phyloP scores from a whole-genome alignment of 1,284 basidiomycete genomes.

The Trametes hirsuta region DNA sequence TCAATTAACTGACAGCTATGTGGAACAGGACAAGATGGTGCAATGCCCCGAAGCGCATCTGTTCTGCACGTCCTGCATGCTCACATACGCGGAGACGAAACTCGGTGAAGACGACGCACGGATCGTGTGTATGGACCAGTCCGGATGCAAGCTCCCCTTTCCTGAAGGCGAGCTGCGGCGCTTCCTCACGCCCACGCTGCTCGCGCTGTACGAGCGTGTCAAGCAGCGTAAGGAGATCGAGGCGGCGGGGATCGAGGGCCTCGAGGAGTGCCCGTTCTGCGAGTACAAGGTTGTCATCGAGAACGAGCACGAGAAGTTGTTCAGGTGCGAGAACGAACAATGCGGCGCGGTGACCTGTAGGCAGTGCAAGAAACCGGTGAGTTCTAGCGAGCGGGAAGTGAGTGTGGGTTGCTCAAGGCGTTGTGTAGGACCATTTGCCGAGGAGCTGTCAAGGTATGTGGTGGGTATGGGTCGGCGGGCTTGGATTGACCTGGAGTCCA shows the following conservation, averaged over 20 bases:
- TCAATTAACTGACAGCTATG: constrained; percentile 10
- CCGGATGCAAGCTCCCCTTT: constrained; percentile 72
- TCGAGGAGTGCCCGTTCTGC: constrained; percentile 89
- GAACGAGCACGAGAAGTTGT: constrained; percentile 75
- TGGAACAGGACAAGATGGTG: constrained; percentile 70
- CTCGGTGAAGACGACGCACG: constrained; percentile 44
- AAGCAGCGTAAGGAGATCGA: constrained; percentile 79
- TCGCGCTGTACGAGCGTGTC: constrained; percentile 76
- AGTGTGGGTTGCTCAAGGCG: neutral
- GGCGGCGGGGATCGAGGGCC: constrained; percentile 66
- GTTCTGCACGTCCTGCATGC: constrained; percentile 56
- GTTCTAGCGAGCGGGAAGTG: constrained; percentile 29
- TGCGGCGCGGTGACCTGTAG: constrained; percentile 80
- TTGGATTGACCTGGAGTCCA: neutral
- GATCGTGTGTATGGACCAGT: constrained; percentile 82
- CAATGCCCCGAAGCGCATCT: constrained; percentile 78
- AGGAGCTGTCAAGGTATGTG: constrained; percentile 80
- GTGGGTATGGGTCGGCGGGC: neutral
- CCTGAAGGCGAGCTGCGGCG: constrained; percentile 67
- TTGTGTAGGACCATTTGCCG: constrained; percentile 76
- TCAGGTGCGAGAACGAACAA: constrained; percentile 73
- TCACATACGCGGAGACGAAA: constrained; percentile 37
- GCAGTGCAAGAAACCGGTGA: constrained; percentile 71
- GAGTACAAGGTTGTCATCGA: constrained; percentile 84
- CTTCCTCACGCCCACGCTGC: constrained; percentile 62